Percentiles rank a stretch among this genome's conserved stretches.
Evolutionary conservation across 179 eudicot genomes (phyloP).

Genomic region (Vitellaria paradoxa): DNA sequence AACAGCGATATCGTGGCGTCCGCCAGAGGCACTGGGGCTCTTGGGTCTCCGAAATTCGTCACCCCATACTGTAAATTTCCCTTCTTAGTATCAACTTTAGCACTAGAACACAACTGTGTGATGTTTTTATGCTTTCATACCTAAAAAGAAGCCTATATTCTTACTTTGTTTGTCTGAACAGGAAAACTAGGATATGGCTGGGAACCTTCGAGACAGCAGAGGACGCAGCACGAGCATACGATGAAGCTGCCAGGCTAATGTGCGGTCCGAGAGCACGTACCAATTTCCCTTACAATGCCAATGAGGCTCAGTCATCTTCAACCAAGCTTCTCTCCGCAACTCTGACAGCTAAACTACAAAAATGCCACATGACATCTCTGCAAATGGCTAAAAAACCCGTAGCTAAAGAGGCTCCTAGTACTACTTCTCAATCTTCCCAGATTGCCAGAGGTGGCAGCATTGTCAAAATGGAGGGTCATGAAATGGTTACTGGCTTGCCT

Average conservation of each 20-base stretch:
- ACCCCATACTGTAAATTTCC: constrained; percentile 51
- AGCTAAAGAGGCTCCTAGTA: not conserved
- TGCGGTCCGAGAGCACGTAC: constrained; percentile 63
- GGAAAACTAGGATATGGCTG: constrained; percentile 82
- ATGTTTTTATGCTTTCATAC: not conserved
- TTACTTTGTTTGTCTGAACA: constrained; percentile 17
- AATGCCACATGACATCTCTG: constrained; percentile 56
- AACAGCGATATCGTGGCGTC: constrained; percentile 63
- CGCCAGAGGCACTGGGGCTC: constrained; percentile 81
- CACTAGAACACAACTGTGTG: too few species aligned
- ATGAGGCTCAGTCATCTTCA: constrained; percentile 28
- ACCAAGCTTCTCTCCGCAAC: constrained; percentile 49
- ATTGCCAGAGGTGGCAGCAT: not conserved
- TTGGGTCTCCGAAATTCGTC: constrained; percentile 83
- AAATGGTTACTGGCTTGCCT: constrained; percentile 2
- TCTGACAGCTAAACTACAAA: constrained; percentile 61
- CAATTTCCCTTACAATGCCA: constrained; percentile 39
- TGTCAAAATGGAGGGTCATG: not conserved
- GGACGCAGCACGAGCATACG: constrained; percentile 78
- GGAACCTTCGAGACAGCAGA: constrained; percentile 88
- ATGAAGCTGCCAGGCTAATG: constrained; percentile 73
- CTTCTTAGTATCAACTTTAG: not conserved
- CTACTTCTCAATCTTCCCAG: constrained; percentile 10
- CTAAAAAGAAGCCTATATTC: not conserved
- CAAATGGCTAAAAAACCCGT: constrained; percentile 35